Base-by-base conservation (phyloP, 768 basidiomycete genomes). In the Albatrellus ellisii region DNA sequence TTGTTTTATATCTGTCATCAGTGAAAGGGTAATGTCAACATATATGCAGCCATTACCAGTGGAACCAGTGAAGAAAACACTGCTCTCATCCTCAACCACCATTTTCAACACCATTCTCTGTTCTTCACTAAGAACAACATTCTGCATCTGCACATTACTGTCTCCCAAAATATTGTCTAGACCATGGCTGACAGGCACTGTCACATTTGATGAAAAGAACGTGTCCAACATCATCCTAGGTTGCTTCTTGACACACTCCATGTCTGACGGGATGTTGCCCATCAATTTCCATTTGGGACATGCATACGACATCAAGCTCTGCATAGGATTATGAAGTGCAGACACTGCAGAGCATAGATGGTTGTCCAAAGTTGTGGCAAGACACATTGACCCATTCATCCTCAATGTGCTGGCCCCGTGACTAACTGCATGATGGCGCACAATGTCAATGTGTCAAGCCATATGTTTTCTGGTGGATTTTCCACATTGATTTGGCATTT, bases 61-160 rank as follows among this genome's bases (percentile, higher is more conserved):
- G 4, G 72, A 69, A 4, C 78, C 78, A 6, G 78, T 79, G 53
- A 79, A 79, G 59, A 81, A 79, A 12, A 81, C 65, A 36, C 59
- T 77, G 58, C 73, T 68, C 9, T 66, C 70, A 26, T 72, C 68
- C 2, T 77, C 69, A 8, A 79, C 69, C 2, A 66, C 67, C 57
- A 77, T 61, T 28, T 58, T 55, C 35, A 78, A 49, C 0, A 80
- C 70, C 24, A 55, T 55, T 29, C 62, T 59, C 52, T 80, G 78
- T 46, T 79, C 75, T 7, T 62, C 58, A 44, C 70, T 74, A 33
- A 79, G 63, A 5, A 63, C 52, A 2, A 75, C 67, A 17, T 51
- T 46, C 18, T 57, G 52, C n/a, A 43, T 37, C n/a, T 48, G 45
- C 9, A 29, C 43, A n/a, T 49, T 46, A 7, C 43, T 39, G 8